These are phyloP conservation scores for Pelargonium nanum DNA, from an alignment of 345 rosid species.

Conservation along the genomic window DNA sequence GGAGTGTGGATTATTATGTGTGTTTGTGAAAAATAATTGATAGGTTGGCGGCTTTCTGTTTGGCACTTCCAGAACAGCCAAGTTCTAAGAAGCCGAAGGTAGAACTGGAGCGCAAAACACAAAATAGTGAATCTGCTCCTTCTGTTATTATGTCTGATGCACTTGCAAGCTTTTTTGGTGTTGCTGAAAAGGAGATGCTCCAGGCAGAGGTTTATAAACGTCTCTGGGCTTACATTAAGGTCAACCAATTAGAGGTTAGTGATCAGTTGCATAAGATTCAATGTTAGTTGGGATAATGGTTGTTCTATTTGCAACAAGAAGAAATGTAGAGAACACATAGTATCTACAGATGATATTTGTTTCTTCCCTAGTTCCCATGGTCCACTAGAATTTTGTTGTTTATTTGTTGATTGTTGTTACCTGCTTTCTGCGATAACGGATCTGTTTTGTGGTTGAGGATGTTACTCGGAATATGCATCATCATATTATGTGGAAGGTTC, in stretches of 20 bases:
- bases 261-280: background rate
- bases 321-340: too few species aligned
- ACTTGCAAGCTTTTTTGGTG: constrained; percentile 28
- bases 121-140: constrained; percentile 12
- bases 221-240: constrained; percentile 25
- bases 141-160: constrained; percentile 25
- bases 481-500: too few species aligned
- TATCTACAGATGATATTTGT: too few species aligned
- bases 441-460: too few species aligned
- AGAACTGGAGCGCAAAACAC: constrained; percentile 7
- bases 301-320: background rate
- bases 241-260: constrained; percentile 23
- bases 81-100: constrained; percentile 20
- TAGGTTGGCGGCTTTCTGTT: too few species aligned
- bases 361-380: too few species aligned
- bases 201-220: constrained; percentile 19
- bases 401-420: too few species aligned
- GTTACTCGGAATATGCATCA: too few species aligned
- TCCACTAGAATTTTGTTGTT: too few species aligned
- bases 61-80: constrained; percentile 20
- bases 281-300: background rate
- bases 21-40: too few species aligned
- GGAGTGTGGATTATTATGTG: too few species aligned
- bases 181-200: constrained; percentile 23
- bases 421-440: too few species aligned